Conservation (phyloP, 108 stramenopile species). For the Cyclotella distinguenda region DNA sequence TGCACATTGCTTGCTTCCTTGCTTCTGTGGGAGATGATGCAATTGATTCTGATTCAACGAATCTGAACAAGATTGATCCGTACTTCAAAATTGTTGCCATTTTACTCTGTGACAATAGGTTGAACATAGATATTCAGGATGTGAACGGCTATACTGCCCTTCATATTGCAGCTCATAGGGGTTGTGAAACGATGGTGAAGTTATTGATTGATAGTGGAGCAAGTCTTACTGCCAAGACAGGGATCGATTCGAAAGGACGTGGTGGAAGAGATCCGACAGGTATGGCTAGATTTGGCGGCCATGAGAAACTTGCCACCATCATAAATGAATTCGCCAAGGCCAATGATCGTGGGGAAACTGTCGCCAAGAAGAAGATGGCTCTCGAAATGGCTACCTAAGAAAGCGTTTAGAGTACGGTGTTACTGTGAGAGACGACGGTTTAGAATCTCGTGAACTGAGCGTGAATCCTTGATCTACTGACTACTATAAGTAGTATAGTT, state of each 20-base stretch:
- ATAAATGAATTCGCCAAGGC: slow-evolving; percentile 8
- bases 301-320: neutral
- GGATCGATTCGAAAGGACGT: slow-evolving; percentile 24
- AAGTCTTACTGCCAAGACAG: slow-evolving; percentile 1
- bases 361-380: slow-evolving; percentile 16
- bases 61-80: slow-evolving; percentile 2
- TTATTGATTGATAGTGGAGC: slow-evolving; percentile 20
- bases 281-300: slow-evolving; percentile 22
- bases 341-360: slow-evolving; percentile 7
- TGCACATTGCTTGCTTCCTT: slow-evolving; percentile 20
- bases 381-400: neutral
- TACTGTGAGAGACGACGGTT: no score
- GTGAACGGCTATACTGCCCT: slow-evolving; percentile 27
- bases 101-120: slow-evolving; percentile 1
- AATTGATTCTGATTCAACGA: neutral
- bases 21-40: slow-evolving; percentile 1
- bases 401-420: neutral
- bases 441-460: no score
- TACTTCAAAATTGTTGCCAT: slow-evolving; percentile 19
- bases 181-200: slow-evolving; percentile 9
- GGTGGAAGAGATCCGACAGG: slow-evolving; percentile 17
- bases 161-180: slow-evolving; percentile 34
- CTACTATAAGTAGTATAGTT: no score
- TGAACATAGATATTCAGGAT: slow-evolving; percentile 13
- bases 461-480: no score